Percentiles rank a stretch among this genome's conserved stretches.
Conservation (phyloP, 495 filamentous ascomycete species). For the Xeromyces bisporus region DNA sequence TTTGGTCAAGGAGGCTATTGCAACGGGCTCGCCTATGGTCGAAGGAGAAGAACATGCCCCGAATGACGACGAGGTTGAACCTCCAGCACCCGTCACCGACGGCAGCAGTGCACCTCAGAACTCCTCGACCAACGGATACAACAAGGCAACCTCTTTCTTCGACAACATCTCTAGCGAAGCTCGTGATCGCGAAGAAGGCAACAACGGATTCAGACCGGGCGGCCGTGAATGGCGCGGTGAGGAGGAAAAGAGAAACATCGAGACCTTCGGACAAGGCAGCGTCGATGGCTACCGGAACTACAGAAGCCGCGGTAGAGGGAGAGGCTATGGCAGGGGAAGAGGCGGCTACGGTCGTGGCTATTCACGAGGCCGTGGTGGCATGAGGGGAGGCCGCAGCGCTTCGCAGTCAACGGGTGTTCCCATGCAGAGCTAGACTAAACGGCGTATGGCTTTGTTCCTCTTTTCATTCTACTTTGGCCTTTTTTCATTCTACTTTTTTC, state of each 20-base stretch:
- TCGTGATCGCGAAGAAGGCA: constrained; percentile 69
- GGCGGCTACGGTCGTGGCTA: constrained; percentile 40
- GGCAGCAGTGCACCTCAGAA: constrained; percentile 20
- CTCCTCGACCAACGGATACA: constrained; percentile 40
- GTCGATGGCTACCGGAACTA: constrained; percentile 76
- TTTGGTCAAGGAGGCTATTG: constrained; percentile 78
- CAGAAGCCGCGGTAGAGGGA: constrained; percentile 49
- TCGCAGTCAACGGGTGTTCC: constrained; percentile 29
- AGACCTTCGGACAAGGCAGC: constrained; percentile 96
- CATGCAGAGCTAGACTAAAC: constrained; percentile 20
- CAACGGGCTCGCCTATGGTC: constrained; percentile 48
- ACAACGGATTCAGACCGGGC: constrained; percentile 42
- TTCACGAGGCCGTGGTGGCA: constrained; percentile 20
- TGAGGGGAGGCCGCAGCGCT: constrained; percentile 20
- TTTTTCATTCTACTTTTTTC: constrained; percentile 2
- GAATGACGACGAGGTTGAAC: constrained; percentile 18
- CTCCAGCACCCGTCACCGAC: constrained; percentile 11
- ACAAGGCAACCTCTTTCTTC: constrained; percentile 77
- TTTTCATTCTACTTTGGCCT: constrained; percentile 4
- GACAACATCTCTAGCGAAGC: constrained; percentile 93
- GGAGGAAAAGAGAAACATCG: constrained; percentile 87
- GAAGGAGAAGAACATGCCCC: constrained; percentile 28
- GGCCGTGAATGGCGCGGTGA: constrained; percentile 87
- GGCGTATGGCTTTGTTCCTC: constrained; percentile 4
- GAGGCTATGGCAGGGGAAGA: constrained; percentile 37